phyloP scores from a whole-genome alignment of 768 basidiomycete species.

The Multifurca ochricompacta region DNA sequence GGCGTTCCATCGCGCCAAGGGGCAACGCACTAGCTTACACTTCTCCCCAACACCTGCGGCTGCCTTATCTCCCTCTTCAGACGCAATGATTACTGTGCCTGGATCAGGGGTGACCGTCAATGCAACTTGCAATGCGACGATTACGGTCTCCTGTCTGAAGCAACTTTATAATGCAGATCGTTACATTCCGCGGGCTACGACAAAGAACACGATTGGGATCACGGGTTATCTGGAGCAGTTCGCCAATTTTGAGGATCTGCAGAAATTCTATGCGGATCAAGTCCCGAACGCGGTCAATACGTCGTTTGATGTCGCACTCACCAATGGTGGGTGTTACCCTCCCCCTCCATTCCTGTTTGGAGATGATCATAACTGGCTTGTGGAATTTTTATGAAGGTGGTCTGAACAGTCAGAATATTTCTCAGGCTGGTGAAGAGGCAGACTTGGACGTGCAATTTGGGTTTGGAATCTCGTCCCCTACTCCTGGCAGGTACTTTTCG shows the following conservation, averaged over 20 bases:
- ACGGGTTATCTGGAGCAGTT: conserved; percentile 32
- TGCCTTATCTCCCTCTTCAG: background rate
- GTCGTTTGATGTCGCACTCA: conserved; percentile 44
- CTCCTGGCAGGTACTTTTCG: conserved; percentile 49
- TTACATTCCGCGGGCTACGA: conserved; percentile 23
- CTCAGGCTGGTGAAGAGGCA: conserved; percentile 53
- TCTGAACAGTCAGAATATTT: conserved; percentile 47
- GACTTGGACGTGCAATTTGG: conserved; percentile 63
- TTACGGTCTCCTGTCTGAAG: conserved; percentile 30
- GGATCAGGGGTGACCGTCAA: conserved; percentile 19
- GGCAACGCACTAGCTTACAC: conserved; percentile 33
- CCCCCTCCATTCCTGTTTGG: background rate
- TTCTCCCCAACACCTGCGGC: conserved; percentile 8
- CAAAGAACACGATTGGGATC: conserved; percentile 29
- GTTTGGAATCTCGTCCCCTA: conserved; percentile 57
- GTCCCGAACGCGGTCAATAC: conserved; percentile 31
- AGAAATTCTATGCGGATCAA: conserved; percentile 28
- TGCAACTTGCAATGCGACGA: conserved; percentile 30
- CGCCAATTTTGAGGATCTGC: conserved; percentile 28
- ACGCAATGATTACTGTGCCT: background rate
- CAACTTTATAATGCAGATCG: conserved; percentile 31
- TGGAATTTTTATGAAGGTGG: conserved; percentile 33
- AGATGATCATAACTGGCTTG: background rate
- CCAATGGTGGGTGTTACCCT: conserved; percentile 38
- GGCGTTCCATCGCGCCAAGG: conserved; percentile 43